Evolutionary conservation across 1,284 basidiomycete genomes (phyloP).

Genomic region (Trichosporon asahii): DNA sequence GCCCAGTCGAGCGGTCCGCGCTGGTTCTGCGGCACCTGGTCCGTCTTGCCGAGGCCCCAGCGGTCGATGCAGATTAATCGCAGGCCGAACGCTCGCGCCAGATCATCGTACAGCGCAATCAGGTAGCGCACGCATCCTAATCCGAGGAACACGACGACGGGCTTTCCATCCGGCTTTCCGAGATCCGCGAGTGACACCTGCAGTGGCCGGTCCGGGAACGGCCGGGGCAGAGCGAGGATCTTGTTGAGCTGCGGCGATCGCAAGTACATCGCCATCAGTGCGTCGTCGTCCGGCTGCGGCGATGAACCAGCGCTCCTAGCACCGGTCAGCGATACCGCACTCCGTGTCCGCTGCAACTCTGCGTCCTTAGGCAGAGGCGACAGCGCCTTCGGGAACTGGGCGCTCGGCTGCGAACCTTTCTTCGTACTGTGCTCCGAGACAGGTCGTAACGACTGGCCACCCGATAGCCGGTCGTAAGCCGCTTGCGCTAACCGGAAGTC

Average conservation of each 20-base stretch:
- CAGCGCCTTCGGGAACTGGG: neutral
- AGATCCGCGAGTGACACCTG: constrained; percentile 91
- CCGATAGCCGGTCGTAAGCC: constrained; percentile 20
- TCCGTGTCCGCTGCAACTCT: neutral
- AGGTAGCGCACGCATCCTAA: constrained; percentile 91
- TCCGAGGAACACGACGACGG: constrained; percentile 86
- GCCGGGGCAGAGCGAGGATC: constrained; percentile 69
- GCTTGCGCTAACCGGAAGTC: constrained; percentile 24
- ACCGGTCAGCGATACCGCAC: constrained; percentile 3
- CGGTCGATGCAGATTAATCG: constrained; percentile 92
- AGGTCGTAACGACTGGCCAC: neutral
- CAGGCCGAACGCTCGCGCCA: constrained; percentile 80
- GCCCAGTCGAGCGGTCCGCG: constrained; percentile 87
- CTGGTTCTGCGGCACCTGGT: constrained; percentile 64
- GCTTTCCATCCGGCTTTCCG: constrained; percentile 73
- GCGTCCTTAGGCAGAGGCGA: neutral
- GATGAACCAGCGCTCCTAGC: constrained; percentile 15
- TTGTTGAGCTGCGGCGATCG: constrained; percentile 80
- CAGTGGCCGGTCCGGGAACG: constrained; percentile 62
- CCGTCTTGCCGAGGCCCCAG: constrained; percentile 86
- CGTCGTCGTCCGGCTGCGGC: constrained; percentile 21
- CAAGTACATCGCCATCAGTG: constrained; percentile 59
- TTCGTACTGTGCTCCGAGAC: neutral
- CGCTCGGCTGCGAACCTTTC: neutral
- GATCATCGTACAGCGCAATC: constrained; percentile 91